Conservation (phyloP, 345 rosid genomes). For the Acer campestre region DNA sequence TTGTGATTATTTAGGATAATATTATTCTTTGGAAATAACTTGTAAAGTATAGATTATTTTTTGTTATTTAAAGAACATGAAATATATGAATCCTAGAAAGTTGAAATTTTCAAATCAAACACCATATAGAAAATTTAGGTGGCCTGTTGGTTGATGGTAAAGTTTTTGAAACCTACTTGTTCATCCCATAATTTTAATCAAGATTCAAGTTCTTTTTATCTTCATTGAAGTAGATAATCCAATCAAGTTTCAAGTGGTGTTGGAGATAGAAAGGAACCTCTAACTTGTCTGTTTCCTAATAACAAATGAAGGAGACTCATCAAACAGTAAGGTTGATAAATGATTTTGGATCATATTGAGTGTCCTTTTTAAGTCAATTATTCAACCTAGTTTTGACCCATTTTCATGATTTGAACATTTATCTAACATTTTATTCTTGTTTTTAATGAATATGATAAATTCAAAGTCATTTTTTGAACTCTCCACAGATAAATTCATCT, state of each 20-base stretch:
- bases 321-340: too few relatives aligned
- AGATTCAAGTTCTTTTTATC: background rate
- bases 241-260: background rate
- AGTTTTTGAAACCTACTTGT: too few relatives aligned
- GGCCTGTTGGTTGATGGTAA: too few relatives aligned
- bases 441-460: too few relatives aligned
- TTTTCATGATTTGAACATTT: background rate
- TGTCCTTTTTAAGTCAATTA: background rate
- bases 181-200: too few relatives aligned
- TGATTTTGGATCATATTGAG: background rate
- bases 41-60: conserved; percentile 2
- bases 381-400: background rate
- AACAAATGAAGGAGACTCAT: background rate
- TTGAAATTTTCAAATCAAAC: too few relatives aligned
- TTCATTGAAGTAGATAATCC: background rate
- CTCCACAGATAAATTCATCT: too few relatives aligned
- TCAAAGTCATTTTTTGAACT: too few relatives aligned
- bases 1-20: conserved; percentile 7
- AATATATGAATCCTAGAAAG: too few relatives aligned
- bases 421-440: background rate
- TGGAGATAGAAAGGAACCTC: background rate
- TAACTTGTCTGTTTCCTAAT: background rate
- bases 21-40: conserved; percentile 3
- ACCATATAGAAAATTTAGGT: too few relatives aligned
- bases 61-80: too few relatives aligned